These are phyloP conservation scores for Pyrenula massariospora DNA, from an alignment of 495 filamentous ascomycete genomes.

Conservation along the genomic window DNA sequence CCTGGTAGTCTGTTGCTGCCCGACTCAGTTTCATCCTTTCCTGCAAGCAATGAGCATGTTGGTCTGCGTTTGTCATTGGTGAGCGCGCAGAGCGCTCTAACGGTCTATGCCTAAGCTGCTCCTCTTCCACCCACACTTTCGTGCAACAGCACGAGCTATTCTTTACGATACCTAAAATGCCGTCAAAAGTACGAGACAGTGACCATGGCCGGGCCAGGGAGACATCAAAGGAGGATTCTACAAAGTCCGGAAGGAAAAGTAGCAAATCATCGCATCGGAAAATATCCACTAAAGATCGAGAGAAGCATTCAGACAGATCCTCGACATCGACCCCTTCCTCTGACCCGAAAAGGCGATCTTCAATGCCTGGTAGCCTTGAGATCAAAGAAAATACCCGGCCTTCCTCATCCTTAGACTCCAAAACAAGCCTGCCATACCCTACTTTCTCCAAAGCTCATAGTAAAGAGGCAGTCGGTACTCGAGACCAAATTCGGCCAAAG, in stretches of 20 bases:
- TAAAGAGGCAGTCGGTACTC: conserved; percentile 62
- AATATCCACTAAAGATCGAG: conserved; percentile 36
- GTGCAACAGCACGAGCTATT: neutral
- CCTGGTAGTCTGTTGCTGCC: neutral
- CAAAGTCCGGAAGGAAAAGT: conserved; percentile 1
- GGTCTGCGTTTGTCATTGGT: neutral
- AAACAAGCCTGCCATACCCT: conserved; percentile 66
- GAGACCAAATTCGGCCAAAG: conserved; percentile 39
- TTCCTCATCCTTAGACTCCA: conserved; percentile 36
- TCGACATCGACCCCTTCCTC: conserved; percentile 21
- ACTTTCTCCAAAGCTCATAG: conserved; percentile 81
- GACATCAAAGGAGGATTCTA: neutral
- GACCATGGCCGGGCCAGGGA: neutral
- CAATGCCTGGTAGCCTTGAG: conserved; percentile 34
- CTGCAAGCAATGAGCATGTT: neutral
- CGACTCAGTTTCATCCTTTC: neutral
- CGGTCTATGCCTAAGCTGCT: neutral
- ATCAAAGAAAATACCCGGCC: conserved; percentile 22
- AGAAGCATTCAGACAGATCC: conserved; percentile 24
- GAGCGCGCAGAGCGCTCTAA: neutral
- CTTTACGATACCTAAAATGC: neutral
- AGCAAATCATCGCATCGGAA: conserved; percentile 24
- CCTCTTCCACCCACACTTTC: neutral
- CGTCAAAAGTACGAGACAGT: neutral
- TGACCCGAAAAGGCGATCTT: conserved; percentile 30